These are phyloP conservation scores for Metschnikowia bowlesiae DNA, from an alignment of 805 yeast species.

Conservation along the genomic window DNA sequence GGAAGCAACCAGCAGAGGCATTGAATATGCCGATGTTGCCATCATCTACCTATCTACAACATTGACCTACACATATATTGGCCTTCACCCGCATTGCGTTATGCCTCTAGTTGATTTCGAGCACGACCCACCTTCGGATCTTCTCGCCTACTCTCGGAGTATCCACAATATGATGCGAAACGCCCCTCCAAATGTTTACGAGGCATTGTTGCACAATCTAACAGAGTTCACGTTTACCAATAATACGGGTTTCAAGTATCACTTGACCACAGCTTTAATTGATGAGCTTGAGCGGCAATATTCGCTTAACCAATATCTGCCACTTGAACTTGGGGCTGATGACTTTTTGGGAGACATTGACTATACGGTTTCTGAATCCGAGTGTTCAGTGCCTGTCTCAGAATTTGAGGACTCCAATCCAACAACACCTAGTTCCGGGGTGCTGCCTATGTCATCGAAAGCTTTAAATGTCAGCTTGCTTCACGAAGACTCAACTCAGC, in stretches of 20 bases:
- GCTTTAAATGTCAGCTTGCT: no score
- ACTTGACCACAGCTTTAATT: neutral
- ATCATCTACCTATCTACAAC: slow-evolving; percentile 13
- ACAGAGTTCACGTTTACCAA: slow-evolving; percentile 4
- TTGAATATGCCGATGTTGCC: slow-evolving; percentile 6
- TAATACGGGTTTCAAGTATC: neutral
- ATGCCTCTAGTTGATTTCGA: slow-evolving; percentile 27
- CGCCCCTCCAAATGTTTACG: slow-evolving; percentile 6
- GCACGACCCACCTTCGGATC: slow-evolving; percentile 15
- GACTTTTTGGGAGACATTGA: slow-evolving; percentile 2
- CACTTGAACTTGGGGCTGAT: slow-evolving; percentile 2
- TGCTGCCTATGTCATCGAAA: no score
- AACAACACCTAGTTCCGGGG: neutral
- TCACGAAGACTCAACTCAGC: neutral
- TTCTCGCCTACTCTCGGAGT: slow-evolving; percentile 15
- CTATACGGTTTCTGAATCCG: slow-evolving; percentile 1
- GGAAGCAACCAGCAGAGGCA: neutral
- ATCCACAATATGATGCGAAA: slow-evolving; percentile 6
- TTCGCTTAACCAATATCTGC: neutral
- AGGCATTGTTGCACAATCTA: slow-evolving; percentile 2
- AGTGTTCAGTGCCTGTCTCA: neutral
- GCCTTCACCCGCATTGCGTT: slow-evolving; percentile 28
- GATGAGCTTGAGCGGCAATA: neutral
- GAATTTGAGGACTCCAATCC: neutral
- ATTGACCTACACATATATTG: slow-evolving; percentile 26